A percentile compares a stretch with the other conserved stretches of the same genome.
These are phyloP conservation scores for Prinsepia uniflora DNA, from an alignment of 306 rosid species.

Conservation along the genomic window DNA sequence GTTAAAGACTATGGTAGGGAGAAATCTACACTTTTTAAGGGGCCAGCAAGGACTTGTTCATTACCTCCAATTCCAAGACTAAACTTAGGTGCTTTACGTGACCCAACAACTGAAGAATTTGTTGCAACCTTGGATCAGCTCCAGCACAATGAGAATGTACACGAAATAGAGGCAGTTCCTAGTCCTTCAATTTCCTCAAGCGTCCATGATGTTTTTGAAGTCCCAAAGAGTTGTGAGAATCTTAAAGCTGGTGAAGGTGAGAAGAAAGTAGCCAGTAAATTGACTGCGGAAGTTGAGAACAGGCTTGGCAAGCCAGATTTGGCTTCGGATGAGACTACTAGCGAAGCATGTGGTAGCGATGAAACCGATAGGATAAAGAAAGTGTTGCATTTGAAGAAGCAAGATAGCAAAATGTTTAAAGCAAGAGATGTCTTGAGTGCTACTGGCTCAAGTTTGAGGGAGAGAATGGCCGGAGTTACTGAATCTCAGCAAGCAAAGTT, in stretches of 20 bases:
- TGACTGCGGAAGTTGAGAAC: constrained; percentile 40
- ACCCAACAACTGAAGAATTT: constrained; percentile 19
- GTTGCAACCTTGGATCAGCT: constrained; percentile 23
- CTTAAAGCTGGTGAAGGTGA: constrained; percentile 26
- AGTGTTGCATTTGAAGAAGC: constrained; percentile 24
- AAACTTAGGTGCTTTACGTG: constrained; percentile 17
- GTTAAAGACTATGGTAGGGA: constrained; percentile 43
- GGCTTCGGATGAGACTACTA: constrained; percentile 30
- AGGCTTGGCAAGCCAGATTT: constrained; percentile 48
- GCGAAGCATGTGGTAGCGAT: constrained; percentile 28
- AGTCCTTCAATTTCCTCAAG: constrained; percentile 32
- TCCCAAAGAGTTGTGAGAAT: constrained; percentile 45
- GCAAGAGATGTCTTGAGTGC: constrained; percentile 27
- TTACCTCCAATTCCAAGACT: constrained; percentile 40
- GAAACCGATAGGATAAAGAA: constrained; percentile 43
- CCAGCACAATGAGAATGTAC: constrained; percentile 14
- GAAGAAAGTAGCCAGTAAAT: constrained; percentile 32
- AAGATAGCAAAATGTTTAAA: constrained; percentile 31
- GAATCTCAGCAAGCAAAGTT: constrained; percentile 46
- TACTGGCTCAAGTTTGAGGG: constrained; percentile 25
- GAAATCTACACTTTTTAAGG: constrained; percentile 24
- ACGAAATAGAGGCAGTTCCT: constrained; percentile 20
- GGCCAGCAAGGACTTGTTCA: constrained; percentile 42
- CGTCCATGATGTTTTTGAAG: constrained; percentile 76
- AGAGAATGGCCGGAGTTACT: constrained; percentile 17